Evolutionary conservation across 2,329 filamentous ascomycete genomes (phyloP).

Genomic region (Geosmithia putterillii): DNA sequence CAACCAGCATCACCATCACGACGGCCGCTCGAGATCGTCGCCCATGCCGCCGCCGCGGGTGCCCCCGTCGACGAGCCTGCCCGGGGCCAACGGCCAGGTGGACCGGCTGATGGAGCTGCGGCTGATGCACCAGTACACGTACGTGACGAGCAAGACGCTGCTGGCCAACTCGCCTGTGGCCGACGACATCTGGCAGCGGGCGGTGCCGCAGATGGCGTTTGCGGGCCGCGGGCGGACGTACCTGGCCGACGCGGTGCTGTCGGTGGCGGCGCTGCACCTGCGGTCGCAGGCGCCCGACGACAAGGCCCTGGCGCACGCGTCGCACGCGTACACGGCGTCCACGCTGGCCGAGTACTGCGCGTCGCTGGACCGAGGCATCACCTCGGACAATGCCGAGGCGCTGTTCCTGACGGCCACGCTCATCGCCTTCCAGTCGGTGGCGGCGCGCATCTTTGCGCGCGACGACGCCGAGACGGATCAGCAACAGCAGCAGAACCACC

Average conservation of each 20-base stretch:
- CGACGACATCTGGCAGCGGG: slow-evolving; percentile 46
- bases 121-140: slow-evolving; percentile 53
- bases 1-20: too few relatives aligned
- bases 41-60: slow-evolving; percentile 7
- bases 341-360: slow-evolving; percentile 48
- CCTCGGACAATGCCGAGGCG: slow-evolving; percentile 45
- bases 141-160: slow-evolving; percentile 46
- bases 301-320: slow-evolving; percentile 45
- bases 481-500: too few relatives aligned
- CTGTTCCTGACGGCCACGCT: slow-evolving; percentile 50
- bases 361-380: slow-evolving; percentile 42
- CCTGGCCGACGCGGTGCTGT: slow-evolving; percentile 50
- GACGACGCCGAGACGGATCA: slow-evolving; percentile 34
- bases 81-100: slow-evolving; percentile 18
- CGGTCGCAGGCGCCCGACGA: slow-evolving; percentile 45
- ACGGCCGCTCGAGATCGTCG: slow-evolving; percentile 7
- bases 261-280: slow-evolving; percentile 51
- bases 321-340: slow-evolving; percentile 53
- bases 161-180: slow-evolving; percentile 37
- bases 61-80: slow-evolving; percentile 3
- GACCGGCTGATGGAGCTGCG: slow-evolving; percentile 46
- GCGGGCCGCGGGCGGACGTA: slow-evolving; percentile 39
- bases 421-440: slow-evolving; percentile 54
- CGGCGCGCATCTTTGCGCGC: slow-evolving; percentile 49
- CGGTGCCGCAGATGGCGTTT: slow-evolving; percentile 50